Evolutionary conservation across 1,284 basidiomycete genomes (phyloP), one percentile per base, ranked within the genome.

Genomic region (Leccinum solheimii): DNA sequence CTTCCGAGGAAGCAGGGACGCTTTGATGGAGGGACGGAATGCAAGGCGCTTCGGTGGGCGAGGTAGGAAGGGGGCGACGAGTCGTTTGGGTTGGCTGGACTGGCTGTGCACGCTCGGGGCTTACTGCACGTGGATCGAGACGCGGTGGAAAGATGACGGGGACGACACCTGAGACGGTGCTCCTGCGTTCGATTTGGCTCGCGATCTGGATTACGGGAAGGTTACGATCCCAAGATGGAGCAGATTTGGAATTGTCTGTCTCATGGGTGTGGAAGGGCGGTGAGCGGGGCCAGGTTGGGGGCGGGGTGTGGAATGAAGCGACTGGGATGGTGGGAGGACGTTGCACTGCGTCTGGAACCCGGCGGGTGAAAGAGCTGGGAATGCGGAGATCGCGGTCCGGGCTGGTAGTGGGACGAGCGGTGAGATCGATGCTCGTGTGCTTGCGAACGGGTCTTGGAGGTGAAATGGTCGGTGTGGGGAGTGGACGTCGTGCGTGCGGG

Each of bases 61-160:
- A 75, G 26, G 66, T 63, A n/a, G 72, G 72, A 9, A 73, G 68
- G 9, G 75, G 72, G 0, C 73, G 69, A 51, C 72, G 67, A 45
- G 72, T 26, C 2, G 63, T 34, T 45, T 63, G 70, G 8, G n/a
- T 16, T 38, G 34, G 59, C 14, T 36, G 62, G 5, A 50, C 8
- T 11, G 58, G 52, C 6, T 57, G 63, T 23, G 54, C n/a, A 19
- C 54, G 69, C 14, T 71, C 59, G 1, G 71, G 62, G 26, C 66
- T 70, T 16, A 50, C 58, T 21, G 58, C 14, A 36, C 54, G 68
- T 7, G 27, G 19, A 45, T 51, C 57, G 19, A 56, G 49, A 6
- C 32, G 57, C 8, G 54, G 43, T 1, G 51, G 27, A 50, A 52
- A 51, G n/a, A 36, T 43, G n/a, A 57, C 23, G 11, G 67, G 51